Conservation (phyloP, 1,284 basidiomycete species). For the Amylostereum chailletii region DNA sequence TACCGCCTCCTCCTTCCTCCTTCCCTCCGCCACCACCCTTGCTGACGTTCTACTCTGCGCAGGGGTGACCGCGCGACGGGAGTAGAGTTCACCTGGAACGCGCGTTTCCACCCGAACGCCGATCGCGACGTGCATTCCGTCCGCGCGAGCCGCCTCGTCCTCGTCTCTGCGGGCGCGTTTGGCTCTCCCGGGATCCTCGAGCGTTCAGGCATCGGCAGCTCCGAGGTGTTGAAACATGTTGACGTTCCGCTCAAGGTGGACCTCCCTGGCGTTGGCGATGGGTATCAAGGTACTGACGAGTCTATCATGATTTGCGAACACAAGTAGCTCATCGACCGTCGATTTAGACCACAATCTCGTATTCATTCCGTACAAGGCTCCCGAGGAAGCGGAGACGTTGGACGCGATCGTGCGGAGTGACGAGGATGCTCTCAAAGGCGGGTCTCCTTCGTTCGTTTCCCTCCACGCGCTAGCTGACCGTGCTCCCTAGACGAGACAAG, state of each 20-base stretch:
- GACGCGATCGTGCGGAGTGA: conserved; percentile 11
- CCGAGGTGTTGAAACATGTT: conserved; percentile 28
- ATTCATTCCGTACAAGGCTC: conserved; percentile 9
- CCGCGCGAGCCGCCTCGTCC: conserved; percentile 32
- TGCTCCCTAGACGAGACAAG: background rate
- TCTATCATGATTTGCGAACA: background rate
- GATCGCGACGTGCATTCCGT: conserved; percentile 17
- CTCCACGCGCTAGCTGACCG: too few relatives aligned
- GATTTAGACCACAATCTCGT: conserved; percentile 13
- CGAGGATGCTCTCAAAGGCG: conserved; percentile 8
- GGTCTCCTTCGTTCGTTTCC: background rate
- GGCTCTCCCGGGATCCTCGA: conserved; percentile 31
- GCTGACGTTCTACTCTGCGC: too few relatives aligned
- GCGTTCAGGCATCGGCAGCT: conserved; percentile 20
- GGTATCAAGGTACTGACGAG: conserved; percentile 34
- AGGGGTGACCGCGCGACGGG: conserved; percentile 31
- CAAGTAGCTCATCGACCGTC: background rate
- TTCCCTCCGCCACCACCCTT: conserved; percentile 20
- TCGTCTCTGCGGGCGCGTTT: conserved; percentile 42
- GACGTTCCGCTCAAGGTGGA: conserved; percentile 36
- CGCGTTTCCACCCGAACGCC: conserved; percentile 16
- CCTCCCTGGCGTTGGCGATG: conserved; percentile 49
- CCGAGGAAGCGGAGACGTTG: conserved; percentile 12
- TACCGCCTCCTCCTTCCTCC: too few relatives aligned
- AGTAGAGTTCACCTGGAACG: conserved; percentile 42